Evolutionary conservation across 495 filamentous ascomycete genomes (phyloP).

Genomic region (Neurospora terricola): DNA sequence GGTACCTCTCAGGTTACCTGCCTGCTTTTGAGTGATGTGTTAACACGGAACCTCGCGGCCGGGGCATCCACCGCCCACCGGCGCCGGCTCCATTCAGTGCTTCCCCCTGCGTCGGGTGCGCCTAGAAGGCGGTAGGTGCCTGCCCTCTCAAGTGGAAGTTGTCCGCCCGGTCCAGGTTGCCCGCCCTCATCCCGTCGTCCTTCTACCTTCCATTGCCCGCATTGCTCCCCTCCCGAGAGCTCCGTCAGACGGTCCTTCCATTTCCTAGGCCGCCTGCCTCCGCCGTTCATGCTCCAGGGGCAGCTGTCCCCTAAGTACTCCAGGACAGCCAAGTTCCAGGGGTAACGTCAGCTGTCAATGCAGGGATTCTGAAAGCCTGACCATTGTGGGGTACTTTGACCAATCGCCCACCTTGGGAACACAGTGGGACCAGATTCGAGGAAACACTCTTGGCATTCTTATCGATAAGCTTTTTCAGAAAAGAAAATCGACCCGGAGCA

Average conservation of each 20-base stretch:
- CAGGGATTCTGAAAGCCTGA: background rate
- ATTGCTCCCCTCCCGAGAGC: background rate
- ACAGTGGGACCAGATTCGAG: background rate
- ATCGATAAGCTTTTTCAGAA: conserved; percentile 1
- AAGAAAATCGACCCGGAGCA: background rate
- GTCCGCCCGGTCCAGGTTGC: background rate
- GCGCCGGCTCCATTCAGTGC: background rate
- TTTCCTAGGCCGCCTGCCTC: background rate
- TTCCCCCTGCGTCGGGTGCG: background rate
- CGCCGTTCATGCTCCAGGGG: background rate
- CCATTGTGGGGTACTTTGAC: background rate
- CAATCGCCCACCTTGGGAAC: background rate
- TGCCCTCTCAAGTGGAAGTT: too few species aligned
- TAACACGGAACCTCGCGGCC: background rate
- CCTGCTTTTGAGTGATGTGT: background rate
- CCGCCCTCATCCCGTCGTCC: background rate
- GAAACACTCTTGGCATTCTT: background rate
- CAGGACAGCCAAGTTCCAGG: background rate
- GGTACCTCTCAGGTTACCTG: background rate
- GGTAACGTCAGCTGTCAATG: background rate
- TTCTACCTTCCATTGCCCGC: background rate
- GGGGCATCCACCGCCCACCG: background rate
- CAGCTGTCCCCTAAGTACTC: background rate
- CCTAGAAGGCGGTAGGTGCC: background rate
- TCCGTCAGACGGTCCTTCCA: background rate